Evolutionary conservation across 2,329 filamentous ascomycete species (phyloP).

Genomic region (Alternaria triticimaculans): DNA sequence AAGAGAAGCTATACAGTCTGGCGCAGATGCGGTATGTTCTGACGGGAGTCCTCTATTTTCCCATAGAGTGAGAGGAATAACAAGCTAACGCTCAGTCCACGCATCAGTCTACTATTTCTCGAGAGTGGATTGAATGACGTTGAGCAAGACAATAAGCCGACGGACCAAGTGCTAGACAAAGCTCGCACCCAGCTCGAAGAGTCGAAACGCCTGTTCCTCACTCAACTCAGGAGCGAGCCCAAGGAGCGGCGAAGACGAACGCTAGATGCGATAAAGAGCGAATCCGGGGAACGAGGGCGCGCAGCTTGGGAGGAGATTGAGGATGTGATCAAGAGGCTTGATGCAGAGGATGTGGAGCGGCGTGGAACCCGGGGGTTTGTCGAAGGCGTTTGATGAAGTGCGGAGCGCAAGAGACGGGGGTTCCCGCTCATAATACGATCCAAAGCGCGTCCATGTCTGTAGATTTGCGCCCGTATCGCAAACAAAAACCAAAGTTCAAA

Average conservation of each 20-base stretch:
- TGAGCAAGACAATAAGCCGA: background rate
- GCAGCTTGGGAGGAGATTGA: background rate
- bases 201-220: background rate
- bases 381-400: background rate
- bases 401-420: background rate
- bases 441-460: background rate
- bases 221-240: background rate
- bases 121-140: background rate
- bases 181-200: background rate
- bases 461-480: background rate
- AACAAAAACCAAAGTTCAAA: background rate
- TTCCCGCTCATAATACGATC: background rate
- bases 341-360: background rate
- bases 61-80: background rate
- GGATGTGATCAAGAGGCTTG: background rate
- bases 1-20: background rate
- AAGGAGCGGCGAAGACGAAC: background rate
- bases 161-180: background rate
- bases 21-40: background rate
- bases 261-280: background rate
- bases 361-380: background rate
- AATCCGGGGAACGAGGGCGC: background rate
- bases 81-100: background rate
- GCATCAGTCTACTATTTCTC: background rate
- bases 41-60: background rate